These are phyloP conservation scores for Diaporthe batatas DNA, from an alignment of 2,329 filamentous ascomycete genomes.

Conservation along the genomic window DNA sequence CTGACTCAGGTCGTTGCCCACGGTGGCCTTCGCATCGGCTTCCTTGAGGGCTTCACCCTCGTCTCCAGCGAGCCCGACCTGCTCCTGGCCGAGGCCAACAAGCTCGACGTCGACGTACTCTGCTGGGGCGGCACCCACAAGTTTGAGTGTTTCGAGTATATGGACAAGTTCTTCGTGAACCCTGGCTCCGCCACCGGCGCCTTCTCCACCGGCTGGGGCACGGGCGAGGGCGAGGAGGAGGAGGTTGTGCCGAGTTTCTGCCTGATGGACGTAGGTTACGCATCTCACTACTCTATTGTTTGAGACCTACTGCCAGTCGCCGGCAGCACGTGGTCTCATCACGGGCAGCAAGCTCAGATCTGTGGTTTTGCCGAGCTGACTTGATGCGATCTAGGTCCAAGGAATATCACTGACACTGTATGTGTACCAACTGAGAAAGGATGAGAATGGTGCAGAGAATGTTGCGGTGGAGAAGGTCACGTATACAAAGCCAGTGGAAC, in stretches of 20 bases:
- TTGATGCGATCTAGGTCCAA: slow-evolving; percentile 76
- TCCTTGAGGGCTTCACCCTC: slow-evolving; percentile 77
- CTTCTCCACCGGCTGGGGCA: slow-evolving; percentile 69
- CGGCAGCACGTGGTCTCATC: not conserved
- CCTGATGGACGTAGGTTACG: slow-evolving; percentile 91
- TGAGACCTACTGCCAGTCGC: not conserved
- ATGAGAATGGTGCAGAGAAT: slow-evolving; percentile 81
- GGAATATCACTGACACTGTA: slow-evolving; percentile 96
- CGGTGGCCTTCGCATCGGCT: slow-evolving; percentile 74
- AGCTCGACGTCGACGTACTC: slow-evolving; percentile 76
- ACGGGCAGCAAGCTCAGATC: slow-evolving; percentile 20
- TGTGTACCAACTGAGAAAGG: slow-evolving; percentile 88
- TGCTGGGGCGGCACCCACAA: slow-evolving; percentile 78
- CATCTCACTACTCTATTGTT: not conserved
- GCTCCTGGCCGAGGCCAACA: slow-evolving; percentile 76
- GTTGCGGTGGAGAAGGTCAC: slow-evolving; percentile 90
- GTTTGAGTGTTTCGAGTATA: slow-evolving; percentile 80
- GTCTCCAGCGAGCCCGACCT: slow-evolving; percentile 77
- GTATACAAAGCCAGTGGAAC: slow-evolving; percentile 81
- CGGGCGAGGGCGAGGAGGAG: slow-evolving; percentile 72
- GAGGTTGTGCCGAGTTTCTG: slow-evolving; percentile 93
- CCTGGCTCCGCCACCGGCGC: slow-evolving; percentile 76
- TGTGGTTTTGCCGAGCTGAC: slow-evolving; percentile 15
- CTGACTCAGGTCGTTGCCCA: slow-evolving; percentile 76
- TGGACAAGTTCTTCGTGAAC: slow-evolving; percentile 81